Conservation (phyloP, 768 basidiomycete genomes). For the Lactifluus subvellereus region DNA sequence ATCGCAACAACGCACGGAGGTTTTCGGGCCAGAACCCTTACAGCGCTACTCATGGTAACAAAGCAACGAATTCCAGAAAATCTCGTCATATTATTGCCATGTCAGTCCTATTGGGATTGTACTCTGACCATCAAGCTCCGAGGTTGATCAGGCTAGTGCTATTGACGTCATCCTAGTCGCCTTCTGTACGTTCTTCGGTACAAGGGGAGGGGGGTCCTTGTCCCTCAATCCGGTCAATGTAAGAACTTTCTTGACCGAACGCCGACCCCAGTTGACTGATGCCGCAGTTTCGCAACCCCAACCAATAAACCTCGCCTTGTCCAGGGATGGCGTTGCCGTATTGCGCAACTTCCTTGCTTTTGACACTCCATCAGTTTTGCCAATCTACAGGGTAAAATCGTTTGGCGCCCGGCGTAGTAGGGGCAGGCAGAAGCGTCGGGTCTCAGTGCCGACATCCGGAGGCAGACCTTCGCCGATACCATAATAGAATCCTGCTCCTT, state of each 20-base stretch:
- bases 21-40: conserved; percentile 78
- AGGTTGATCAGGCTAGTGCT: conserved; percentile 45
- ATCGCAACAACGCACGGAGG: conserved; percentile 31
- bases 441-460: conserved; percentile 37
- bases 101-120: conserved; percentile 30
- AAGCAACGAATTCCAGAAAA: conserved; percentile 55
- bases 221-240: conserved; percentile 67
- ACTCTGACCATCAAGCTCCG: conserved; percentile 13
- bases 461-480: conserved; percentile 32
- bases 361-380: conserved; percentile 37
- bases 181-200: conserved; percentile 64
- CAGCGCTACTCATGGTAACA: conserved; percentile 44
- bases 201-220: conserved; percentile 45
- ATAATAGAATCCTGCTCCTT: conserved; percentile 43
- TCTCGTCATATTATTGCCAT: conserved; percentile 45
- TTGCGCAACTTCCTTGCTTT: conserved; percentile 36
- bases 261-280: not conserved
- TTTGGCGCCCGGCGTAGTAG: conserved; percentile 42
- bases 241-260: conserved; percentile 23
- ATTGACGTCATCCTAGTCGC: conserved; percentile 66
- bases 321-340: conserved; percentile 38
- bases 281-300: conserved; percentile 39
- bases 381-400: conserved; percentile 42
- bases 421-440: conserved; percentile 37
- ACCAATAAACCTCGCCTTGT: conserved; percentile 34